Percentiles rank a stretch among this genome's conserved stretches.
phyloP scores from a whole-genome alignment of 768 basidiomycete genomes.

The Dendrothele bispora region DNA sequence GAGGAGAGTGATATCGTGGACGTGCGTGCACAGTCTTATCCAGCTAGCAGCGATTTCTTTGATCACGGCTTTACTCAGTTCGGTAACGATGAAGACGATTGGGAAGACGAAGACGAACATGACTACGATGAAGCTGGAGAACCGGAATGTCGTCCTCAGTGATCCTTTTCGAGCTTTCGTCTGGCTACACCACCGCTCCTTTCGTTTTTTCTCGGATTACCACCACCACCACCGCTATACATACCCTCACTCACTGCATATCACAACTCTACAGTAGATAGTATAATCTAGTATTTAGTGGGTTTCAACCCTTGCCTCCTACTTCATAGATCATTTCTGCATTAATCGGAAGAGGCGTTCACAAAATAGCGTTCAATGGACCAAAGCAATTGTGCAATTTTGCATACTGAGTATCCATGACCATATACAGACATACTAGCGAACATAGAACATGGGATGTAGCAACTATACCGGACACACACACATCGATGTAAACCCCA shows the following conservation, averaged over 20 bases:
- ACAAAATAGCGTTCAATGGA: too few relatives aligned
- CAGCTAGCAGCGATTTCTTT: constrained; percentile 75
- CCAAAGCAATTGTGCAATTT: too few relatives aligned
- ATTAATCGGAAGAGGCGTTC: too few relatives aligned
- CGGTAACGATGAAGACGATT: constrained; percentile 68
- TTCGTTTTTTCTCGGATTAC: background rate
- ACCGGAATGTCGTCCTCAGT: constrained; percentile 66
- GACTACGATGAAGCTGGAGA: constrained; percentile 50
- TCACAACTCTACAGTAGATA: background rate
- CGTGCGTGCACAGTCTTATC: constrained; percentile 80
- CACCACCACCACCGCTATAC: background rate
- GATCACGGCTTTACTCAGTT: constrained; percentile 72
- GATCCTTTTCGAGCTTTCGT: too few relatives aligned
- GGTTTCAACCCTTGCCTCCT: background rate
- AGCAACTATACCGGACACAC: too few relatives aligned
- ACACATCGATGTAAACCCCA: too few relatives aligned
- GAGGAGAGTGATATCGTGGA: constrained; percentile 80
- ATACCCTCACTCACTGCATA: background rate
- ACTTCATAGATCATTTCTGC: too few relatives aligned
- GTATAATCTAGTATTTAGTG: background rate
- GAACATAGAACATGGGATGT: too few relatives aligned
- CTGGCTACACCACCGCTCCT: too few relatives aligned
- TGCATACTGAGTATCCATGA: background rate
- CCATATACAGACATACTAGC: too few relatives aligned
- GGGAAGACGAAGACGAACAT: constrained; percentile 72